Evolutionary conservation across 2,329 filamentous ascomycete species (phyloP), one percentile per base, ranked within the genome.

Genomic region (Cladosporium velox): DNA sequence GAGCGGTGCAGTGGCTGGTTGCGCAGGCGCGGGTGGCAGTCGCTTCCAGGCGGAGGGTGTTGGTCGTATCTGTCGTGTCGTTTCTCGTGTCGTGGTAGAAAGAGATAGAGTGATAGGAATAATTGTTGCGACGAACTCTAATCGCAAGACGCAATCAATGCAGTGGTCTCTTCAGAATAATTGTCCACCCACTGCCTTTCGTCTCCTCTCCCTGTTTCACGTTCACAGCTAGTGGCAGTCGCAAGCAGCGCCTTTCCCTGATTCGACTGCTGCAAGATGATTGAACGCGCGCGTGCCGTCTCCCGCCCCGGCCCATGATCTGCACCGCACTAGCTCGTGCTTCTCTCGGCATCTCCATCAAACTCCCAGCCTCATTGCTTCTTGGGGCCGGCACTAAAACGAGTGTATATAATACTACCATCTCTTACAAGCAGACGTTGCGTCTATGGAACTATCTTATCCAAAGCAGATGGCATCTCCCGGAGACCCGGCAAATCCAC

Each of bases 1-100:
- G 38, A n/a, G 41, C n/a, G 3, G n/a, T 14, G 38, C 26, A 52
- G 60, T 63, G 60, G 60, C 60, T 63, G 60, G 60, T 63, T 34
- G 52, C 47, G 59, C 35, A 28, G 41, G 18, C 30, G 59, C 35
- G 34, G 54, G 57, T 28, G 47, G 49, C 21, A 54, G 60, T 55
- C 60, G 60, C 60, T 63, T 63, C 60, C 60, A 55, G 49, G 35
- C 34, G 41, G n/a, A 11, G 14, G 14, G 4, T 6, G 8, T 15
- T 6, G n/a, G 41, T 47, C n/a, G 41, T 47, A n/a, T 47, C n/a
- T 26, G 18, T 32, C 28, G 28, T 55, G 28, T 55, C 52, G 52
- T 55, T 15, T 34, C 52, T 55, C 52, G 52, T 55, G 52, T 30
- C 52, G 41, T 47, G n/a, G 28, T 34, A 7, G 26, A 3, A 4